Evolutionary conservation across 257 asterid genomes (phyloP), one percentile per base, ranked within the genome.

Genomic region (Nicotiana sylvestris): DNA sequence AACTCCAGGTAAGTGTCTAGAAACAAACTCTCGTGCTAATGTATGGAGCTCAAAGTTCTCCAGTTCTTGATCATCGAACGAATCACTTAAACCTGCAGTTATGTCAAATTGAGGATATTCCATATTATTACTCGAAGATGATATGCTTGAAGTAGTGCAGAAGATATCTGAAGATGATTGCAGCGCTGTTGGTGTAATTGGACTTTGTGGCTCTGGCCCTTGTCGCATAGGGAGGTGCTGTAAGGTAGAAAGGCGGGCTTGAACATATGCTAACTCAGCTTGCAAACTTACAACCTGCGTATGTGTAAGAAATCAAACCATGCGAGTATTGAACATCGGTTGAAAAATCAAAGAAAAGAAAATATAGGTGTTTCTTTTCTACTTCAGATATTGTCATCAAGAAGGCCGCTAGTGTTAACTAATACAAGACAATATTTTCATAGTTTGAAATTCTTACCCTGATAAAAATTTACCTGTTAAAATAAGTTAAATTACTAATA

Each of bases 191-290:
- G 85, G 79, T 6, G 79, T 68, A 32, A 37, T 11, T 1, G 90
- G 69, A 17, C 81, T 67, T 11, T 66, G 82, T 9, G 82, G 60
- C 0, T 82, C 81, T 9, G 30, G 70, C 21, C 37, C 69, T 0
- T 85, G 81, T 0, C 62, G 35, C 0, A 80, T 21, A 11, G 91
- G 87, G 0, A 83, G 65, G 15, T 87, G 90, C 9, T 89, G 92
- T 51, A 92, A 68, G 1, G 91, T 90, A 2, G 97, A 88, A 64
- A 95, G 89, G 17, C 97, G 97, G 25, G 98, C 98, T 86, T 93
- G 98, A 57, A 91, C 83, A 84, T 83, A 84, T 1, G 98, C 97
- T 78, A 95, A 81, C 85, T 95, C 98, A 0, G 98, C 98, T 82
- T 95, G 98, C 84, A 93, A 88, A 87, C 83, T 92, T 2, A 91